Evolutionary conservation across 441 rosid species (phyloP).

Genomic region (Jatropha podagrica): DNA sequence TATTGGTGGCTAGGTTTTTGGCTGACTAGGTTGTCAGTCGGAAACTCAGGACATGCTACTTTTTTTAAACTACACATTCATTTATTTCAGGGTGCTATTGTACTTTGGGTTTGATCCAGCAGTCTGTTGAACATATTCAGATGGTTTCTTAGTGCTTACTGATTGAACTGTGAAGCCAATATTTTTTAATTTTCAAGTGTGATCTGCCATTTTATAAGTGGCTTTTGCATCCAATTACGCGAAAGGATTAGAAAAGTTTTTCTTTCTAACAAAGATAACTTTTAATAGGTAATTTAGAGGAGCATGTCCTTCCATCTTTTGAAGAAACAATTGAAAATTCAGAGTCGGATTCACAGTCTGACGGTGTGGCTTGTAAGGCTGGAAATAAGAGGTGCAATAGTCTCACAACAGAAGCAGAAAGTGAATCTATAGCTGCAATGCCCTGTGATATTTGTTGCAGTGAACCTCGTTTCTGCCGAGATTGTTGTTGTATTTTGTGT

Average conservation of each 20-base stretch:
- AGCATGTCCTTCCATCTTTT: slow-evolving; percentile 24
- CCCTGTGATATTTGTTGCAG: slow-evolving; percentile 83
- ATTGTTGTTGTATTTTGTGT: slow-evolving; percentile 91
- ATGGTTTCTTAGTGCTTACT: background rate
- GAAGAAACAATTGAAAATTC: slow-evolving; percentile 42
- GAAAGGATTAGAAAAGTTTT: slow-evolving; percentile 8
- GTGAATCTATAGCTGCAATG: slow-evolving; percentile 35
- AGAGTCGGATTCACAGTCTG: slow-evolving; percentile 34
- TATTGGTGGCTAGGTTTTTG: background rate
- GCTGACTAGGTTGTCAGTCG: background rate
- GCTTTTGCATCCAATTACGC: background rate
- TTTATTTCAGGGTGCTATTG: background rate
- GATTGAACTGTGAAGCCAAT: background rate
- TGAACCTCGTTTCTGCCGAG: slow-evolving; percentile 71
- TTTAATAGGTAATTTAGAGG: slow-evolving; percentile 34
- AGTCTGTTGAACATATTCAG: background rate
- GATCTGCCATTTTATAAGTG: background rate
- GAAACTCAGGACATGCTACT: background rate
- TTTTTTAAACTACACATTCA: background rate
- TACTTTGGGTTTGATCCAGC: background rate
- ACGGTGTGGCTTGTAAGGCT: slow-evolving; percentile 59
- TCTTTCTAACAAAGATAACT: slow-evolving; percentile 15
- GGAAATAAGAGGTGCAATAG: slow-evolving; percentile 65
- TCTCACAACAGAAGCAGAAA: slow-evolving; percentile 34
- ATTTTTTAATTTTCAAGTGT: background rate